phyloP scores from a whole-genome alignment of 345 rosid genomes.

The Aquilaria yunnanensis region DNA sequence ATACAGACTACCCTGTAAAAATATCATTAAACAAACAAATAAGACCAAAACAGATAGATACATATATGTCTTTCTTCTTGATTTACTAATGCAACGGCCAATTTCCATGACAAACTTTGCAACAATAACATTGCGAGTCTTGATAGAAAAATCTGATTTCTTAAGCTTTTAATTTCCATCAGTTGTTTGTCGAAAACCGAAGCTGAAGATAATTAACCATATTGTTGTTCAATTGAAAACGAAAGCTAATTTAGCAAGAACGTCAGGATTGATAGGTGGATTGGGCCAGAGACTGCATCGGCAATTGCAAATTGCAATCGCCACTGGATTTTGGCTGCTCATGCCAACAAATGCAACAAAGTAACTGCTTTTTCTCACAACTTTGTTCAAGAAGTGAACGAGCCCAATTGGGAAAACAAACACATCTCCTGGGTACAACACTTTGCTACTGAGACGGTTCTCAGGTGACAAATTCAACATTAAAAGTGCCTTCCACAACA shows the following conservation, averaged over 20 bases:
- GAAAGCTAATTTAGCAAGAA: conserved; percentile 2
- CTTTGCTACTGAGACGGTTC: conserved; percentile 20
- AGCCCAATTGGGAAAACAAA: no score
- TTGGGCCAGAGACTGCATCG: conserved; percentile 2
- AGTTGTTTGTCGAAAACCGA: neutral
- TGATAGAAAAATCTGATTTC: no score
- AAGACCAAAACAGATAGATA: no score
- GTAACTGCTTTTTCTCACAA: conserved; percentile 8
- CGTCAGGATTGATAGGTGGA: neutral
- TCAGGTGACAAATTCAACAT: conserved; percentile 33
- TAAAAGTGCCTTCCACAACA: conserved; percentile 30
- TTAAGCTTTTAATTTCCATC: neutral
- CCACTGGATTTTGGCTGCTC: conserved; percentile 9
- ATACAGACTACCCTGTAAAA: no score
- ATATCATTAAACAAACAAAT: no score
- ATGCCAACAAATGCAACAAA: conserved; percentile 5
- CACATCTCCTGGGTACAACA: neutral
- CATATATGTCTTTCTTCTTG: no score
- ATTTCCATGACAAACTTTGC: no score
- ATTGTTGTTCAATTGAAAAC: neutral
- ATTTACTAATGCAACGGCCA: no score
- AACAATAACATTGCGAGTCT: no score
- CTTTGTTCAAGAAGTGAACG: conserved; percentile 32
- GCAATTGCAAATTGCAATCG: neutral
- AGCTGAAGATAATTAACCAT: neutral